Evolutionary conservation across 257 asterid genomes (phyloP).

Genomic region (Marsdenia floribunda): DNA sequence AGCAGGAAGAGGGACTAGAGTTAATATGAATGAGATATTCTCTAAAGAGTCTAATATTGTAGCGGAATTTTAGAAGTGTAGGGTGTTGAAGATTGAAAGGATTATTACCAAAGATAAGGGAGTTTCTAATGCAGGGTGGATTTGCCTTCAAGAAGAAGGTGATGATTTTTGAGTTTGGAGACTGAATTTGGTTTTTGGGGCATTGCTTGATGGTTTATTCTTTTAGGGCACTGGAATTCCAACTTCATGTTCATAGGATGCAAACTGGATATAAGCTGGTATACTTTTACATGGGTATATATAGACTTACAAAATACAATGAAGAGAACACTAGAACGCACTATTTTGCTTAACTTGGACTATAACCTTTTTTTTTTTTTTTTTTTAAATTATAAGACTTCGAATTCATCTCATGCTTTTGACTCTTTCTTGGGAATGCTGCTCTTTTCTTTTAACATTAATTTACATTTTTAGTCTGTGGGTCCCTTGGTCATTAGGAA

Average conservation of each 20-base stretch:
- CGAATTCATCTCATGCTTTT: not conserved
- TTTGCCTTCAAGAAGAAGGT: slow-evolving; percentile 32
- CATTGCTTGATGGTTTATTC: not conserved
- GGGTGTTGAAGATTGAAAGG: not conserved
- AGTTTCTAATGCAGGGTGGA: slow-evolving; percentile 15
- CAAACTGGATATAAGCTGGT: not conserved
- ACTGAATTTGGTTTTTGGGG: not conserved
- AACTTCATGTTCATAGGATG: not conserved
- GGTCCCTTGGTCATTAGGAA: not conserved
- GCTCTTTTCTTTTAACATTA: not conserved
- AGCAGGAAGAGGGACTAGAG: slow-evolving; percentile 44
- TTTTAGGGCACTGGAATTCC: not conserved
- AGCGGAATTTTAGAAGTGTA: slow-evolving; percentile 10
- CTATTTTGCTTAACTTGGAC: not conserved
- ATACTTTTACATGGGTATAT: not conserved
- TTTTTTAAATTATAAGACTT: no score
- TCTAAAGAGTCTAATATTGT: slow-evolving; percentile 13
- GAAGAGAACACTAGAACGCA: not conserved
- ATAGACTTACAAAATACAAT: not conserved
- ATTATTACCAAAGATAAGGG: not conserved
- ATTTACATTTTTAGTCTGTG: not conserved
- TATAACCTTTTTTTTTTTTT: not conserved
- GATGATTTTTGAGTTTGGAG: slow-evolving; percentile 27
- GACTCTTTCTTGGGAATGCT: not conserved
- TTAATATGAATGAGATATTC: slow-evolving; percentile 14